Base-by-base conservation (phyloP, 805 yeast species). In the Lachancea thermotolerans region DNA sequence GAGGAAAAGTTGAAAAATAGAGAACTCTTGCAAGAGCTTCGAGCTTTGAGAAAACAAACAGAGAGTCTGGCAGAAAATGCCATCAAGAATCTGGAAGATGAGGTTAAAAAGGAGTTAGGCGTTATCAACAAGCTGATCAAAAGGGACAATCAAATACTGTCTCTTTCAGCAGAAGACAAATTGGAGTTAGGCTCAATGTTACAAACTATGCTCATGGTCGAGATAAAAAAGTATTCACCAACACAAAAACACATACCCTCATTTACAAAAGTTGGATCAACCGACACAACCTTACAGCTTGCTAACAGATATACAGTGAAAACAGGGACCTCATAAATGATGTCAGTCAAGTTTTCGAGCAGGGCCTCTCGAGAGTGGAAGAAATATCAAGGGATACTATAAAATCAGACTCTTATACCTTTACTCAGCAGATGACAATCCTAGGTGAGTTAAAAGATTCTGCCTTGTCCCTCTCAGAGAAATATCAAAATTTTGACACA, bases 1-100 rank as follows among this genome's bases (percentile, higher is more conserved):
- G 78, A 73, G 44, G 77, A 74, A 49, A 73, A 70, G 44, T 58
- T 72, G 10, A 69, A 63, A 43, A 67, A 55, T 39, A 48, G 52
- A 30, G 50, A 58, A 1, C 41, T 62, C 6, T 25, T 57, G 4
- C 52, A 54, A 18, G 60, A 60, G 35, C 35, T 37, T 14, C 41
- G 41, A 38, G 38, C 16, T 17, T 39, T 12, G 27, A 42, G 30
- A 42, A 45, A 15, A 14, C 21, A 38, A 16, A 37, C 46, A 8
- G 27, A 32, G 5, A 15, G 10, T 4, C 8, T 38, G 10, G 7
- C 33, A 33, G 46, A 44, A 34, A 21, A 17, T 1, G 34, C 27
- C 4, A 27, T 44, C 7, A 37, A 21, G 18, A 38, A 27, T 4
- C 15, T 38, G 35, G 46, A 44, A 12, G 2, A 17, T 10, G 30